phyloP scores from a whole-genome alignment of 2,329 filamentous ascomycete genomes.

The Epichloe sp. region DNA sequence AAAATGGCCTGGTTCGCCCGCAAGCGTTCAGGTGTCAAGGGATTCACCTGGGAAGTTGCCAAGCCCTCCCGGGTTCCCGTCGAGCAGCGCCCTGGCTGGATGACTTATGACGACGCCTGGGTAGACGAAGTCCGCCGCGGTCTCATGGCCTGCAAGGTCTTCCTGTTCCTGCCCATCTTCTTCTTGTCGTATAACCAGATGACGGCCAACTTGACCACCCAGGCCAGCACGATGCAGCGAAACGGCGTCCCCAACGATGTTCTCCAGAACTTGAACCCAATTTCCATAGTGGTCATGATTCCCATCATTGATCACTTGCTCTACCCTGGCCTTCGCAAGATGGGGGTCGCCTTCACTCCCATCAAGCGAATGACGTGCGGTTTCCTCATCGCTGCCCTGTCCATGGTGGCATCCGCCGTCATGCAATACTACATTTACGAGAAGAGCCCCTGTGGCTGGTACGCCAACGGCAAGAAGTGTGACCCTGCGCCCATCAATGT shows the following conservation, averaged over 20 bases:
- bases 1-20: conserved; percentile 46
- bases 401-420: conserved; percentile 45
- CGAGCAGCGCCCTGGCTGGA: conserved; percentile 50
- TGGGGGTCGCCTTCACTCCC: conserved; percentile 54
- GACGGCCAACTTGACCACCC: conserved; percentile 46
- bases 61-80: conserved; percentile 52
- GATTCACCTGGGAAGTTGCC: conserved; percentile 52
- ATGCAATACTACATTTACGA: conserved; percentile 53
- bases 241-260: conserved; percentile 67
- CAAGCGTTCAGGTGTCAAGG: conserved; percentile 53
- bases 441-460: conserved; percentile 43
- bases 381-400: conserved; percentile 50
- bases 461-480: conserved; percentile 34
- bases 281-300: conserved; percentile 63
- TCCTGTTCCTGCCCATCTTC: conserved; percentile 55
- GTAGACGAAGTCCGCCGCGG: conserved; percentile 66
- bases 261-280: conserved; percentile 62
- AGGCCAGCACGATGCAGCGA: conserved; percentile 53
- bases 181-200: conserved; percentile 48
- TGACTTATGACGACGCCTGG: conserved; percentile 75
- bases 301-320: conserved; percentile 56
- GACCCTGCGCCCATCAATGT: conserved; percentile 51
- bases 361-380: conserved; percentile 64
- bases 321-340: conserved; percentile 53
- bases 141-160: conserved; percentile 56